Evolutionary conservation across 2,329 filamentous ascomycete species (phyloP).

Genomic region (Sphaerulina musiva): DNA sequence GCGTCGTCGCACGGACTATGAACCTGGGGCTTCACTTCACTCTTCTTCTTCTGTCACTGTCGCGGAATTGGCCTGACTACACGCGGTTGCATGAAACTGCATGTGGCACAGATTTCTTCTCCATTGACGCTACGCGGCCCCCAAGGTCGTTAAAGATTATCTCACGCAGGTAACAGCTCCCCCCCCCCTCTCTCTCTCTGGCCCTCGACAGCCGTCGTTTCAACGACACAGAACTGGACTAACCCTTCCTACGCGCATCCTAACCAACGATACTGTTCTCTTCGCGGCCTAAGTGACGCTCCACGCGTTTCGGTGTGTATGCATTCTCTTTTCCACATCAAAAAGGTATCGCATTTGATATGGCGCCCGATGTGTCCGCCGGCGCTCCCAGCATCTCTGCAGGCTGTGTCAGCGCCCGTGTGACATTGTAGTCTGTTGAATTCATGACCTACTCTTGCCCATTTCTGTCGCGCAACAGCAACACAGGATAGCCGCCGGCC

Average conservation of each 20-base stretch:
- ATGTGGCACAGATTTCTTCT: background rate
- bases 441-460: slow-evolving; percentile 28
- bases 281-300: background rate
- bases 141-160: background rate
- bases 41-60: background rate
- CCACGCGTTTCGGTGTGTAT: background rate
- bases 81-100: background rate
- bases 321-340: slow-evolving; percentile 7
- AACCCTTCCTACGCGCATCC: background rate
- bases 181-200: background rate
- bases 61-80: background rate
- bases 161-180: background rate
- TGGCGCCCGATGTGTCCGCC: slow-evolving; percentile 28
- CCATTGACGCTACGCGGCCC: background rate
- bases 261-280: background rate
- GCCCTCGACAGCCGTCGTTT: background rate
- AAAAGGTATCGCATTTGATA: slow-evolving; percentile 34
- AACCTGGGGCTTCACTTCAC: background rate
- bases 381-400: slow-evolving; percentile 30
- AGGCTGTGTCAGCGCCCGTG: background rate
- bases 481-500: slow-evolving; percentile 35
- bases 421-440: background rate
- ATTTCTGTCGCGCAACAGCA: slow-evolving; percentile 35
- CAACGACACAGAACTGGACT: no score
- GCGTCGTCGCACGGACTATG: background rate